These are phyloP conservation scores for Colletotrichum graminicola DNA, from an alignment of 2,329 filamentous ascomycete species.

Conservation along the genomic window DNA sequence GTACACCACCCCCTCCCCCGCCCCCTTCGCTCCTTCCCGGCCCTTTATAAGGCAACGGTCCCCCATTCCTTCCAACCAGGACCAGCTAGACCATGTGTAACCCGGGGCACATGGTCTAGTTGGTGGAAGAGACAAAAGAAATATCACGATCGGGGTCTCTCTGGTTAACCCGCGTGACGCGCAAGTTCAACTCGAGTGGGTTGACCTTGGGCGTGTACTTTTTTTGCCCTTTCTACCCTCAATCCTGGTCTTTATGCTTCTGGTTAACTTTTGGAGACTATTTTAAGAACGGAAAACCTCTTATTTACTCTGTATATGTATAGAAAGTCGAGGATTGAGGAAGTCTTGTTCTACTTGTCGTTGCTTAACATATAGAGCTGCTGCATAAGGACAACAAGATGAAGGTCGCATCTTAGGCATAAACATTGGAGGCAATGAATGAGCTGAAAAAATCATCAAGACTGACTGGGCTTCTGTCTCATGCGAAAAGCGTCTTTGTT, in stretches of 20 bases:
- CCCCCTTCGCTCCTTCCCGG: neutral
- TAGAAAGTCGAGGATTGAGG: neutral
- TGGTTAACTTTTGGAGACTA: too few relatives aligned
- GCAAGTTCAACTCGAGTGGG: slow-evolving; percentile 5
- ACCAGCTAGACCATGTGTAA: neutral
- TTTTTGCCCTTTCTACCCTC: neutral
- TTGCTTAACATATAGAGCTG: neutral
- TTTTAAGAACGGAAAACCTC: neutral
- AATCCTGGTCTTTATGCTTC: neutral
- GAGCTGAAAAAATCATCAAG: neutral
- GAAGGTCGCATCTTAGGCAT: neutral
- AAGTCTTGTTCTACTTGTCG: neutral
- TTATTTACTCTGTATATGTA: neutral
- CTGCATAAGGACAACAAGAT: neutral
- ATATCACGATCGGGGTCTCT: slow-evolving; percentile 16
- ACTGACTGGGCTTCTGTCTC: neutral
- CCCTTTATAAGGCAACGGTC: neutral
- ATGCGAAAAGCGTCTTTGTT: neutral
- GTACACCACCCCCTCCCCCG: neutral
- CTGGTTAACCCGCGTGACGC: slow-evolving; percentile 23
- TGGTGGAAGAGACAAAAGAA: slow-evolving; percentile 13
- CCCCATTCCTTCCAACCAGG: neutral
- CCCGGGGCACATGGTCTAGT: slow-evolving; percentile 1
- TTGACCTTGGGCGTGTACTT: slow-evolving; percentile 5
- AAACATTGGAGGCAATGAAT: neutral